These are phyloP conservation scores for Maudiozyma humilis DNA, from an alignment of 1,139 yeast species.

Conservation along the genomic window DNA sequence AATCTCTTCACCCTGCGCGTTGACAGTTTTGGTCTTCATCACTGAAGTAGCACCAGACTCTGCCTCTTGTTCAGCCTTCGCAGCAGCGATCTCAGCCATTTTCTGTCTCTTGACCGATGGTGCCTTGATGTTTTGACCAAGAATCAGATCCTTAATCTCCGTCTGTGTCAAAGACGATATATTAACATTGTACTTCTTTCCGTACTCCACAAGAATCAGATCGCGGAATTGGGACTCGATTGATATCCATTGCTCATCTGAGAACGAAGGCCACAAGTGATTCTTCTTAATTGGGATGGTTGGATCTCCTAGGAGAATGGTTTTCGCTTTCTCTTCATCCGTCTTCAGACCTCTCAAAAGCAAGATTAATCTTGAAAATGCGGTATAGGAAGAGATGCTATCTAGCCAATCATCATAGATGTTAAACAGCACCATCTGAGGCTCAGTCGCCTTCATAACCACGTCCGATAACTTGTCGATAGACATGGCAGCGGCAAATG, in stretches of 20 bases:
- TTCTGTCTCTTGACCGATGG: constrained; percentile 80
- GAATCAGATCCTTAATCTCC: constrained; percentile 85
- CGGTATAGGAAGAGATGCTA: constrained; percentile 78
- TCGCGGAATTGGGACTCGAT: constrained; percentile 86
- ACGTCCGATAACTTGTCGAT: constrained; percentile 73
- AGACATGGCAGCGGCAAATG: constrained; percentile 81
- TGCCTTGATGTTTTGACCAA: constrained; percentile 89
- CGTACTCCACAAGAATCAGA: constrained; percentile 75
- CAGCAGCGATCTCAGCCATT: constrained; percentile 68
- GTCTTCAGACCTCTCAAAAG: constrained; percentile 73
- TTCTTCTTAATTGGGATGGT: constrained; percentile 62
- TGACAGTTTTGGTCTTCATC: constrained; percentile 72
- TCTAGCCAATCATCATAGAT: constrained; percentile 92
- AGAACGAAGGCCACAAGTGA: constrained; percentile 89
- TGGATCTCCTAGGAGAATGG: constrained; percentile 69
- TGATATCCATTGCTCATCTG: constrained; percentile 84
- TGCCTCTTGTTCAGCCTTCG: constrained; percentile 34
- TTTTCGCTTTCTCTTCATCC: constrained; percentile 66
- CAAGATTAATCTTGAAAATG: constrained; percentile 79
- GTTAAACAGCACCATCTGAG: constrained; percentile 85
- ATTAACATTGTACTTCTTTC: constrained; percentile 76
- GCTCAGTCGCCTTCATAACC: constrained; percentile 80
- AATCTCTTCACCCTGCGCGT: constrained; percentile 94
- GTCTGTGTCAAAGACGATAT: constrained; percentile 84
- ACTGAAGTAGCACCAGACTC: constrained; percentile 46